Base-by-base conservation (phyloP, 2,329 filamentous ascomycete genomes). In the Stagonosporopsis chrysanthemi region DNA sequence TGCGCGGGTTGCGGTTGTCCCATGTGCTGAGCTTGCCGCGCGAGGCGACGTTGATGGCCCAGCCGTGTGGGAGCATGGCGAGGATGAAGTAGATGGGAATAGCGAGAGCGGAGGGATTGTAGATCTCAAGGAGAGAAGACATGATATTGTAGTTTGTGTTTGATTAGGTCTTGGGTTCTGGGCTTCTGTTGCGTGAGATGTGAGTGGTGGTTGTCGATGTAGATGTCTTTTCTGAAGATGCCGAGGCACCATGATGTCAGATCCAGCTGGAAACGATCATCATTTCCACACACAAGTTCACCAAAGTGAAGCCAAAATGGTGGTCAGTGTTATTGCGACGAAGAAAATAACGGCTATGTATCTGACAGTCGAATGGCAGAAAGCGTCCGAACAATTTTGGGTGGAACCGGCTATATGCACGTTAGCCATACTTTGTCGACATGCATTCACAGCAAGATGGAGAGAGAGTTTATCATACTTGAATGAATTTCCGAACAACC, bases 71-170 rank as follows among this genome's bases (percentile, higher is more conserved):
- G 22, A 75, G 46, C 46, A 81, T 40, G 43, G 75, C 71, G 36
- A 82, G 58, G 58, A 76, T 51, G 65, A 78, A 79, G 71, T 80
- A 81, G 58, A 73, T 70, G 1, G 79, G 79, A 40, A 83, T 78
- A 40, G 76, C 76, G 56, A 81, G 64, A 56, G 82, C 66, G n/a
- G 79, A 76, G 36, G 73, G 65, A 56, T 78, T 78, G 62, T 69
- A 65, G 50, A 70, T 66, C 12, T 64, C 51, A 33, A 69, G 50
- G 39, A 67, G 52, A 15, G 42, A 47, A 1, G 29, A 11, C 47
- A 51, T 56, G 46, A 23, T 33, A 24, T 15, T 39, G 24, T 29
- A 11, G 28, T 9, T 19, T 8, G 9, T 43, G 12, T 29, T 14
- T 17, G 24, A n/a, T 24, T 22, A 15, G 26, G 14, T 9, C 6